Percentiles rank a stretch among this genome's conserved stretches.
These are phyloP conservation scores for Grosmannia penicillata DNA, from an alignment of 2,329 filamentous ascomycete species.

Conservation along the genomic window DNA sequence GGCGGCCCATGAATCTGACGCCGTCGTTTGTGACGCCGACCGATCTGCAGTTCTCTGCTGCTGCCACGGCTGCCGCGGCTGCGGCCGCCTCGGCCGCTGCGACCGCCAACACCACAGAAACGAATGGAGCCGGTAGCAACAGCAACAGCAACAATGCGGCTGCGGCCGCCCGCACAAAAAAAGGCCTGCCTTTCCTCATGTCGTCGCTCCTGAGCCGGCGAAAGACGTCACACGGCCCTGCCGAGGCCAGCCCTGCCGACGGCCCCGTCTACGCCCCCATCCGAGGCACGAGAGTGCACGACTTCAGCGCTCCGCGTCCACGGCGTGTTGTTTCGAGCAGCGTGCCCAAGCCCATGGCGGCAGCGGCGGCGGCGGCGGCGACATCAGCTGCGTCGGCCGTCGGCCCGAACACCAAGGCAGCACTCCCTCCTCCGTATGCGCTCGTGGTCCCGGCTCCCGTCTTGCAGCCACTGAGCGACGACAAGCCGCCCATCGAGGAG, in stretches of 20 bases:
- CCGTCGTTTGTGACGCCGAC: constrained; percentile 34
- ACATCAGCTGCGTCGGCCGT: not conserved
- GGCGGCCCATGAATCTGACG: constrained; percentile 13
- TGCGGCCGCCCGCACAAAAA: constrained; percentile 33
- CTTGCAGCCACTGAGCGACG: too few species aligned
- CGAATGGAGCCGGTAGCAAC: constrained; percentile 15
- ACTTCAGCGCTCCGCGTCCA: constrained; percentile 46
- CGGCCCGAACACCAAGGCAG: not conserved
- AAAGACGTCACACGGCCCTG: constrained; percentile 33
- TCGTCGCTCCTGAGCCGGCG: constrained; percentile 42
- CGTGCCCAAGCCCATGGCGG: constrained; percentile 6
- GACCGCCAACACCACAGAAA: constrained; percentile 20
- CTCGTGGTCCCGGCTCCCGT: too few species aligned
- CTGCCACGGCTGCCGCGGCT: constrained; percentile 28
- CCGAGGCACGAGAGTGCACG: constrained; percentile 47
- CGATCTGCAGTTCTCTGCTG: constrained; percentile 25
- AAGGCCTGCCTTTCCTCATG: constrained; percentile 42
- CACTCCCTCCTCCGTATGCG: not conserved
- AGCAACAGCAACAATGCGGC: constrained; percentile 18
- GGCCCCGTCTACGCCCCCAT: constrained; percentile 47
- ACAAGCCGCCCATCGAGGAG: too few species aligned
- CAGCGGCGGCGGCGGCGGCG: not conserved
- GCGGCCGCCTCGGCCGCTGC: constrained; percentile 21
- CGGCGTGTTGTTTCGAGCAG: constrained; percentile 23
- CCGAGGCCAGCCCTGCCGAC: constrained; percentile 26